Percentiles rank a stretch among this genome's conserved stretches.
Evolutionary conservation across 345 rosid genomes (phyloP).

Genomic region (Citrus unshiu): DNA sequence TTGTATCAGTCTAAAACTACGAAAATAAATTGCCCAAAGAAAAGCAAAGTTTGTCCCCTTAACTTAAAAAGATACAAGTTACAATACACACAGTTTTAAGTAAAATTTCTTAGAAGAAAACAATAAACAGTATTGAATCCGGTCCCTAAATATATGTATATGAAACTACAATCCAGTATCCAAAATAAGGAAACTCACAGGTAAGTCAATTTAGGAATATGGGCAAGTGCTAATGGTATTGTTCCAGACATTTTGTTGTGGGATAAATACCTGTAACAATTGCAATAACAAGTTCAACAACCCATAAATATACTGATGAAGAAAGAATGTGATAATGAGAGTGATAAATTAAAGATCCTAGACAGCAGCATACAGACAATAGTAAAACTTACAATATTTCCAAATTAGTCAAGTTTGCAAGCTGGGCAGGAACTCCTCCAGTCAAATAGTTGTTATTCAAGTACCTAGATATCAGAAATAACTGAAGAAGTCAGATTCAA

Average conservation of each 20-base stretch:
- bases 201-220: slow-evolving; percentile 72
- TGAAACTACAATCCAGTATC: background rate
- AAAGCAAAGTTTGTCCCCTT: background rate
- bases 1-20: background rate
- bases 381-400: slow-evolving; percentile 75
- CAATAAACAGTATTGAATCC: background rate
- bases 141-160: background rate
- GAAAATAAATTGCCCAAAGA: background rate
- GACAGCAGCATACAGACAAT: background rate
- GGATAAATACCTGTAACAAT: slow-evolving; percentile 66
- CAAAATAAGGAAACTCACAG: slow-evolving; percentile 48
- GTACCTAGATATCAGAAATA: slow-evolving; percentile 42
- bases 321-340: background rate
- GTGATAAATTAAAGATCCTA: background rate
- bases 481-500: background rate
- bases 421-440: slow-evolving; percentile 93
- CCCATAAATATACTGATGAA: no score
- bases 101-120: background rate
- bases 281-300: slow-evolving; percentile 5
- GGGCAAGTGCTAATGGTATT: slow-evolving; percentile 70
- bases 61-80: background rate
- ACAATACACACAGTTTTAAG: background rate
- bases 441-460: slow-evolving; percentile 86
- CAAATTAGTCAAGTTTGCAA: slow-evolving; percentile 78
- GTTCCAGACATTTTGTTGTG: slow-evolving; percentile 78